phyloP scores from a whole-genome alignment of 768 basidiomycete species.

The Chiua virens region DNA sequence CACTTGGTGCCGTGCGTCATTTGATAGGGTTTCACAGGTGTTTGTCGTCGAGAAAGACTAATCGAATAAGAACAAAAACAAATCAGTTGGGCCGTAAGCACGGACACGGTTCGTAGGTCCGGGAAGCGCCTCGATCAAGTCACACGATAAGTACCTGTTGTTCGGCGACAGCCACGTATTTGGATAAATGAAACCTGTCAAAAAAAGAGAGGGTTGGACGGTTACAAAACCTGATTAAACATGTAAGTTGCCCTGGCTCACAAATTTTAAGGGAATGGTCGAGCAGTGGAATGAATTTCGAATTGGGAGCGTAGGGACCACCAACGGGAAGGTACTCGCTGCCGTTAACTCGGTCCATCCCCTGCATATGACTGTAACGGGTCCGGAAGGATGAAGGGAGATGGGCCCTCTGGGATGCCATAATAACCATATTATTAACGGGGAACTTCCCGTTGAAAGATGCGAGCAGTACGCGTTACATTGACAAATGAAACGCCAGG shows the following conservation, averaged over 20 bases:
- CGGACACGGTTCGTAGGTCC: slow-evolving; percentile 14
- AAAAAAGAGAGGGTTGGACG: slow-evolving; percentile 11
- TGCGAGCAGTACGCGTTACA: slow-evolving; percentile 8
- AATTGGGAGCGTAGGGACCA: slow-evolving; percentile 12
- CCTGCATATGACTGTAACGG: slow-evolving; percentile 37
- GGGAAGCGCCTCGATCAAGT: slow-evolving; percentile 22
- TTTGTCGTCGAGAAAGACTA: slow-evolving; percentile 38
- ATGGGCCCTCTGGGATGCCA: slow-evolving; percentile 18
- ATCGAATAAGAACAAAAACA: slow-evolving; percentile 28
- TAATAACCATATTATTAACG: slow-evolving; percentile 28
- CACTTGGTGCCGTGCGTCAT: slow-evolving; percentile 32
- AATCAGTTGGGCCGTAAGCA: slow-evolving; percentile 12
- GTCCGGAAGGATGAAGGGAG: slow-evolving; percentile 19
- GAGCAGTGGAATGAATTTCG: slow-evolving; percentile 21
- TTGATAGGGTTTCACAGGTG: slow-evolving; percentile 37
- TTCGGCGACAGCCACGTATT: slow-evolving; percentile 22
- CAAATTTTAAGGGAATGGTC: slow-evolving; percentile 19
- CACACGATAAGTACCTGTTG: slow-evolving; percentile 19
- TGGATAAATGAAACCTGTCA: slow-evolving; percentile 33
- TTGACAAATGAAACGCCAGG: slow-evolving; percentile 7
- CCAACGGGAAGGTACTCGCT: slow-evolving; percentile 15
- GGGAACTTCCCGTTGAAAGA: slow-evolving; percentile 19
- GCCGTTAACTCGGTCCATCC: slow-evolving; percentile 26
- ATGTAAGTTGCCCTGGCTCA: slow-evolving; percentile 27
- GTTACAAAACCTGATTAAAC: slow-evolving; percentile 29